Base-by-base conservation (phyloP, 345 rosid genomes). In the Angophora floribunda region DNA sequence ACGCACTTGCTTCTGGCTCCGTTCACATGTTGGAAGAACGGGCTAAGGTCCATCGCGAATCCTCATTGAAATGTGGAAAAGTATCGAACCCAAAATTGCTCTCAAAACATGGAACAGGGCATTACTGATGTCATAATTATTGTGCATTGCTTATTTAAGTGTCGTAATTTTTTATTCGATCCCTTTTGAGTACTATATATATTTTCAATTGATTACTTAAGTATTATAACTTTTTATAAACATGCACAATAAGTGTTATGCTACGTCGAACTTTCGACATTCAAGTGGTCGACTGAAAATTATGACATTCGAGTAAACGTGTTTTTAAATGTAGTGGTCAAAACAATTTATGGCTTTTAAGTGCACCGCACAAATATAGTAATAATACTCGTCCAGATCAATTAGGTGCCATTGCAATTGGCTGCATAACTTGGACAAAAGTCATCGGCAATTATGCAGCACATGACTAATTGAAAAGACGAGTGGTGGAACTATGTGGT, bases 301-400 rank as follows among this genome's bases (percentile, higher is more conserved):
- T 59, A 59, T 26, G 7, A 0, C 7, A 11, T 1, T 59, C 0
- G 24, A 59, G 0, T 2, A 0, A 59, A 0, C 0, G 0, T 2
- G 9, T 26, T 59, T 59, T 4, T 57, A 50, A 1, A 50, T 9
- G 9, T 50, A 11, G 3, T 10, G 30, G 0, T 59, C 0, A 59
- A 59, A 59, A 59, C 10, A 36, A 36, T 36, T 36, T 36, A 36
- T 36, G 41, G 4, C 41, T 36, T 36, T 36, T 36, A 36, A 36
- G 41, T 36, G 2, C 41, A 4, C 41, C 41, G 41, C 41, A 36
- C 41, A 36, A 36, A 36, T 36, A 36, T 36, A 36, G 4, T 36
- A 36, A 36, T 36, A 36, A 36, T 36, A 36, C 41, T 36, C 41
- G 13, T 28, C 2, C 2, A 70, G 6, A 70, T 70, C 80, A 16